These are phyloP conservation scores for Pycnococcus provasolii DNA, from an alignment of 139 green algal genomes.

Conservation along the genomic window DNA sequence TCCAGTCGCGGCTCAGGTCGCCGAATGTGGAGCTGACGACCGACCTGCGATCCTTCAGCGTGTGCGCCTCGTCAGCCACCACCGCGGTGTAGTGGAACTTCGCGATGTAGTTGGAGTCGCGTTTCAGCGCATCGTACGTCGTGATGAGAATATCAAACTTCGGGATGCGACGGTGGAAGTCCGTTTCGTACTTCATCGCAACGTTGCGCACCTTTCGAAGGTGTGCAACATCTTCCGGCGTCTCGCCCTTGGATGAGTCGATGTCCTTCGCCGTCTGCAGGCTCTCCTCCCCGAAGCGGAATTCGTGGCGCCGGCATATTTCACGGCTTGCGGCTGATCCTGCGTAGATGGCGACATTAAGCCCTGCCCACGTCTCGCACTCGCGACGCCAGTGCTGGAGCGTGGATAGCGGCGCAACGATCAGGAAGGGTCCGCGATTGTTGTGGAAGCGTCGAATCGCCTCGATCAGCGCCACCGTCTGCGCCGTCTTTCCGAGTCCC, in stretches of 20 bases:
- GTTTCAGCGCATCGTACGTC: slow-evolving; percentile 1
- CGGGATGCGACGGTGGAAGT: too few relatives aligned
- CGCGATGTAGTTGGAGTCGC: background rate
- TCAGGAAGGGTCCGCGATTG: slow-evolving; percentile 61
- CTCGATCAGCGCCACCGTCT: slow-evolving; percentile 36
- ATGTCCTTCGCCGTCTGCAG: too few relatives aligned
- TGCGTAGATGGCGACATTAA: slow-evolving; percentile 64
- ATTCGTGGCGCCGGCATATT: slow-evolving; percentile 54
- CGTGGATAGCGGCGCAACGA: slow-evolving; percentile 84
- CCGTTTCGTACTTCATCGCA: too few relatives aligned
- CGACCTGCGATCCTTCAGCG: slow-evolving; percentile 52
- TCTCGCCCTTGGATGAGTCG: too few relatives aligned
- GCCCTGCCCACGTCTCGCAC: slow-evolving; percentile 75
- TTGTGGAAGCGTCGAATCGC: slow-evolving; percentile 1
- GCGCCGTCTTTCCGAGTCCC: slow-evolving; percentile 84
- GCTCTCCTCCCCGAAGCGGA: slow-evolving; percentile 22
- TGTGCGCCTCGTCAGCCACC: slow-evolving; percentile 64
- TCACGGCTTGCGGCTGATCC: slow-evolving; percentile 41
- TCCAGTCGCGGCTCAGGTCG: slow-evolving; percentile 49
- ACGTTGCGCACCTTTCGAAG: too few relatives aligned
- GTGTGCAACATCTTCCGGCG: too few relatives aligned
- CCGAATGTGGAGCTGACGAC: slow-evolving; percentile 43
- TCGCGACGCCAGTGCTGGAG: slow-evolving; percentile 87
- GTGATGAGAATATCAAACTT: slow-evolving; percentile 4
- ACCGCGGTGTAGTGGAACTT: slow-evolving; percentile 32